phyloP scores from a whole-genome alignment of 371 early-diverging fungal genomes.

The Umbelopsis sp. region DNA sequence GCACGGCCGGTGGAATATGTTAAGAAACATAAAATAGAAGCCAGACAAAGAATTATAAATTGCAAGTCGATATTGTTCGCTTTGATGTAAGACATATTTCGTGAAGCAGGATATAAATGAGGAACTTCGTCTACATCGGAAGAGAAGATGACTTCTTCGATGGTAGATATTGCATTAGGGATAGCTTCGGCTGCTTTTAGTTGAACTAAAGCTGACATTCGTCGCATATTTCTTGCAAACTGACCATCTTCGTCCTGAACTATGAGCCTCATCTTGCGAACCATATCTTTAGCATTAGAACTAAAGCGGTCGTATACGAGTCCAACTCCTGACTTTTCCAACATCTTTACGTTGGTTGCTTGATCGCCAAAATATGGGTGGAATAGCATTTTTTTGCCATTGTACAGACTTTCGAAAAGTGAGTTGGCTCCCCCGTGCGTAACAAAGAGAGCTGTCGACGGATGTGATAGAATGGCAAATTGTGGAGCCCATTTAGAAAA shows the following conservation, averaged over 20 bases:
- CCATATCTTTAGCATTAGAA: not conserved
- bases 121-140: not conserved
- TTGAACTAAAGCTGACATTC: conserved; percentile 26
- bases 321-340: conserved; percentile 19
- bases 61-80: conserved; percentile 33
- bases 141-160: not conserved
- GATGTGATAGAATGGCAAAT: conserved; percentile 40
- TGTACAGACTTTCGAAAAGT: conserved; percentile 35
- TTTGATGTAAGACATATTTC: conserved; percentile 33
- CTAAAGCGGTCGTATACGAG: conserved; percentile 1
- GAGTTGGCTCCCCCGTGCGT: conserved; percentile 49
- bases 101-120: conserved; percentile 28
- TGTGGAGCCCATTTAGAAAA: conserved; percentile 46
- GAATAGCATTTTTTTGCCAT: conserved; percentile 32
- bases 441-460: conserved; percentile 36
- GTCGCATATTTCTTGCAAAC: conserved; percentile 17
- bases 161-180: not conserved
- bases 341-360: conserved; percentile 24
- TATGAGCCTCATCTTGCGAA: not conserved
- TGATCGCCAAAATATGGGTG: conserved; percentile 48
- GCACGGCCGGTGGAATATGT: not conserved
- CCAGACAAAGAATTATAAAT: not conserved
- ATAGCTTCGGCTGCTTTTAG: not conserved
- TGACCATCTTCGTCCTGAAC: conserved; percentile 18
- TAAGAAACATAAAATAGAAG: too few species aligned